Percentiles rank a stretch among this genome's conserved stretches.
These are phyloP conservation scores for Paramyrothecium sp. DNA, from an alignment of 2,329 filamentous ascomycete genomes.

Conservation along the genomic window DNA sequence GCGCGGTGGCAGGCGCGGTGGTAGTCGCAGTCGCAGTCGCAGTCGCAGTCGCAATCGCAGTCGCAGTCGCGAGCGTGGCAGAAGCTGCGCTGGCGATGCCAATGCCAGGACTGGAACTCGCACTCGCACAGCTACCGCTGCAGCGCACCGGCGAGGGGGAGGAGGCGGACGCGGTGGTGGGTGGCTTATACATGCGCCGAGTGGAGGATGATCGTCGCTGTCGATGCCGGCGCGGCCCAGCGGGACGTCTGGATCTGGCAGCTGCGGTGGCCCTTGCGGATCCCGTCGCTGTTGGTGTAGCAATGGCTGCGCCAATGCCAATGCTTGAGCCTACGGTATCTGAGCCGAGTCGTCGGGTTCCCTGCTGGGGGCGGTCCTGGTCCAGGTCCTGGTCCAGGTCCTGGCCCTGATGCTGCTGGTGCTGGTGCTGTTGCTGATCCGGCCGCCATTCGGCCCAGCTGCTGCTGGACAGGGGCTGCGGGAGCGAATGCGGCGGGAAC, in stretches of 20 bases:
- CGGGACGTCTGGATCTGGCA: no score
- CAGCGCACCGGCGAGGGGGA: not conserved
- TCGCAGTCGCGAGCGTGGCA: not conserved
- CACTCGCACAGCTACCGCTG: not conserved
- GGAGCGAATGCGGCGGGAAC: not conserved
- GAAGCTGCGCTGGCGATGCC: not conserved
- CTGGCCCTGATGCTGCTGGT: not conserved
- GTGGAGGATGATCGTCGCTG: not conserved
- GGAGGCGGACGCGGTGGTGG: not conserved
- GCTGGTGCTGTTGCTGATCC: not conserved
- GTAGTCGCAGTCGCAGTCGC: not conserved
- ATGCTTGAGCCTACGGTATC: not conserved
- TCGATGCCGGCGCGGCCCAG: not conserved
- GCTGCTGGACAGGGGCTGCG: not conserved
- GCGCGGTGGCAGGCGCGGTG: constrained; percentile 2
- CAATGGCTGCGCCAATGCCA: no score
- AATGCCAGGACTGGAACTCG: not conserved
- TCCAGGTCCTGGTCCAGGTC: no score
- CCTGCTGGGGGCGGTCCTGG: no score
- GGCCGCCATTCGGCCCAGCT: not conserved
- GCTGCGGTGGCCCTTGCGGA: no score
- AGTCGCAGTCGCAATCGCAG: no score
- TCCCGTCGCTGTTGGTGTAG: no score
- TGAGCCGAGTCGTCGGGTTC: not conserved
- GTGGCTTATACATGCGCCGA: not conserved